A percentile compares a stretch with the other conserved stretches of the same genome.
These are phyloP conservation scores for Cyberlindnera maritima DNA, from an alignment of 805 yeast species.

Conservation along the genomic window DNA sequence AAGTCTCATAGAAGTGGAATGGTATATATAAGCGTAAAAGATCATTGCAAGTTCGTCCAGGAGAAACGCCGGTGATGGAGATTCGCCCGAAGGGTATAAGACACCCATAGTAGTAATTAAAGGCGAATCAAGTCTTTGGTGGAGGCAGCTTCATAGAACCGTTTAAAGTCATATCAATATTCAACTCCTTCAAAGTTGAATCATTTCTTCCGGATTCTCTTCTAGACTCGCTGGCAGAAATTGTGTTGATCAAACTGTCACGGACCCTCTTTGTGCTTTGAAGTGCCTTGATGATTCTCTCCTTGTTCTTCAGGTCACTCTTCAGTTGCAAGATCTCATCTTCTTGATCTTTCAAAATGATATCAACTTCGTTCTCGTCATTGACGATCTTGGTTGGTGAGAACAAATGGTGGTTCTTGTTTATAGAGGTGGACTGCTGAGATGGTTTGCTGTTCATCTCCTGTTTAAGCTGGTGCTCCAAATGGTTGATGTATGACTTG, in stretches of 20 bases:
- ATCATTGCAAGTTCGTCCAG: neutral
- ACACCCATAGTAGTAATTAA: too few relatives aligned
- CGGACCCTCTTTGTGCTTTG: slow-evolving; percentile 64
- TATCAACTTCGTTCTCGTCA: slow-evolving; percentile 21
- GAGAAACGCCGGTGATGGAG: too few relatives aligned
- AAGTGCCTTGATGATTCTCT: slow-evolving; percentile 72
- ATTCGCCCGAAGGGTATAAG: too few relatives aligned
- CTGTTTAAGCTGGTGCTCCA: slow-evolving; percentile 49
- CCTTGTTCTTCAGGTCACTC: slow-evolving; percentile 66
- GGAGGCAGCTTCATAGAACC: slow-evolving; percentile 1
- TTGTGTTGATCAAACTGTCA: slow-evolving; percentile 29
- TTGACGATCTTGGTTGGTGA: slow-evolving; percentile 17
- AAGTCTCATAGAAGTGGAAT: too few relatives aligned
- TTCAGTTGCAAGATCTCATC: slow-evolving; percentile 67
- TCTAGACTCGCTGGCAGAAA: slow-evolving; percentile 23
- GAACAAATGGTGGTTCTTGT: neutral
- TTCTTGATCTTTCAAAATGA: slow-evolving; percentile 52
- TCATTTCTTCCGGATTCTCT: slow-evolving; percentile 21
- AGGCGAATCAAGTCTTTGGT: slow-evolving; percentile 6
- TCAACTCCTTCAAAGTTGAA: slow-evolving; percentile 20
- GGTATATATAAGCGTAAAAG: too few relatives aligned
- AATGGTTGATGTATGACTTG: slow-evolving; percentile 54
- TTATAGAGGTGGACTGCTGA: neutral
- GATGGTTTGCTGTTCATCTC: slow-evolving; percentile 13
- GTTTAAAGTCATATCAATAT: slow-evolving; percentile 17